phyloP scores from a whole-genome alignment of 108 stramenopile species.

The Nannochloropsis oceanica region DNA sequence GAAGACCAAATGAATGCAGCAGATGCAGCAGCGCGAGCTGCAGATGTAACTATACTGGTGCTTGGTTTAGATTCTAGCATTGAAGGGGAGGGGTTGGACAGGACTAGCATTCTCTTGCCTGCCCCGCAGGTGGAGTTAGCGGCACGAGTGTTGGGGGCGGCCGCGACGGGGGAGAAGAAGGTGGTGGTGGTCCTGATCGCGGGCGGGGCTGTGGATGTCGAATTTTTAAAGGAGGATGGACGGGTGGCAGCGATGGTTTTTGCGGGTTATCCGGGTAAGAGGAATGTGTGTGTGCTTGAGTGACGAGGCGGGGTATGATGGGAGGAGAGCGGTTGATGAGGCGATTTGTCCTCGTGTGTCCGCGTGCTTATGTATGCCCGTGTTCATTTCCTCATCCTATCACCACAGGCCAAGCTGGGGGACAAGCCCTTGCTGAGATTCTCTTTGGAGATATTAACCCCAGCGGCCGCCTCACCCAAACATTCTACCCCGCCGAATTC shows the following conservation, averaged over 20 bases:
- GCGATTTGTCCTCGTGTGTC: too few relatives aligned
- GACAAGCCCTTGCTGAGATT: conserved; percentile 3
- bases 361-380: too few relatives aligned
- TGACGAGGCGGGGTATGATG: too few relatives aligned
- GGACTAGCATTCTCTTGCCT: not conserved
- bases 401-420: not conserved
- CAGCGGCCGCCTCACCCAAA: conserved; percentile 22
- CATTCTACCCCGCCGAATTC: conserved; percentile 24
- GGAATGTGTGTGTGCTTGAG: too few relatives aligned
- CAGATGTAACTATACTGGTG: not conserved
- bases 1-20: not conserved
- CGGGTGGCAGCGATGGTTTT: conserved; percentile 23
- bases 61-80: not conserved
- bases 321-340: too few relatives aligned
- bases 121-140: not conserved
- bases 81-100: not conserved
- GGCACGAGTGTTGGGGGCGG: not conserved
- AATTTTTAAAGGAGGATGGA: not conserved
- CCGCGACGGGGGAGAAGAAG: not conserved
- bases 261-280: conserved; percentile 24
- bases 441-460: conserved; percentile 22
- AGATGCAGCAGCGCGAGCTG: not conserved
- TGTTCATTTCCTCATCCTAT: too few relatives aligned
- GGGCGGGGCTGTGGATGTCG: conserved; percentile 18
- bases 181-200: not conserved